These are phyloP conservation scores for Benincasa hispida DNA, from an alignment of 306 rosid species.

Conservation along the genomic window DNA sequence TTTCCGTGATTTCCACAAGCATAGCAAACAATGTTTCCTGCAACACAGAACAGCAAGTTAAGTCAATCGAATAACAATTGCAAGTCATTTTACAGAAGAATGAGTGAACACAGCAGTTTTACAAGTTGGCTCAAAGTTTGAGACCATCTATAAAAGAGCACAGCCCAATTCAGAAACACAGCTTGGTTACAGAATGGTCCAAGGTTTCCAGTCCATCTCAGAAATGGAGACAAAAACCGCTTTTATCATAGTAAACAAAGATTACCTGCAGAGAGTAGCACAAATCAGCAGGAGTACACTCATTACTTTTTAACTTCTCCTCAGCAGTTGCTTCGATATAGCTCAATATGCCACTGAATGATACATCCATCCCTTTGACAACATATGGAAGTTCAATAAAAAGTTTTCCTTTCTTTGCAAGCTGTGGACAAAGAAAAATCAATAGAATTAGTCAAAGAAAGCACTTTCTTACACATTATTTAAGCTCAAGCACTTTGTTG, in stretches of 20 bases:
- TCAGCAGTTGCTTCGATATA: slow-evolving; percentile 76
- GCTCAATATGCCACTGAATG: slow-evolving; percentile 83
- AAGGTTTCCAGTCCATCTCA: not conserved
- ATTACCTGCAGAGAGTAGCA: slow-evolving; percentile 87
- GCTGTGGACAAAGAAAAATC: slow-evolving; percentile 27
- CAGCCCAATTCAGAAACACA: not conserved
- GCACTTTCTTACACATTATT: not conserved
- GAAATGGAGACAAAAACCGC: not conserved
- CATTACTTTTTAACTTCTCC: slow-evolving; percentile 60
- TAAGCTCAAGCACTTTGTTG: not conserved
- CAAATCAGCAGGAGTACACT: slow-evolving; percentile 89
- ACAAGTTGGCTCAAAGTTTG: not conserved
- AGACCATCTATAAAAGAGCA: not conserved
- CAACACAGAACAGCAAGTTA: not conserved
- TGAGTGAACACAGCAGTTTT: not conserved
- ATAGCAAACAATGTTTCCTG: slow-evolving; percentile 81
- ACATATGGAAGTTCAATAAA: slow-evolving; percentile 79
- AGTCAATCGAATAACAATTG: not conserved
- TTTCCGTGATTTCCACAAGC: slow-evolving; percentile 93
- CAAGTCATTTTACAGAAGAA: not conserved
- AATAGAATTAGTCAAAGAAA: slow-evolving; percentile 5
- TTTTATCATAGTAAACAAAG: not conserved
- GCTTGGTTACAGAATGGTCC: not conserved
- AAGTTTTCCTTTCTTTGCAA: slow-evolving; percentile 73
- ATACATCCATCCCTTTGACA: slow-evolving; percentile 95